phyloP scores from a whole-genome alignment of 2,329 filamentous ascomycete species.

The Fusarium chlamydosporum region DNA sequence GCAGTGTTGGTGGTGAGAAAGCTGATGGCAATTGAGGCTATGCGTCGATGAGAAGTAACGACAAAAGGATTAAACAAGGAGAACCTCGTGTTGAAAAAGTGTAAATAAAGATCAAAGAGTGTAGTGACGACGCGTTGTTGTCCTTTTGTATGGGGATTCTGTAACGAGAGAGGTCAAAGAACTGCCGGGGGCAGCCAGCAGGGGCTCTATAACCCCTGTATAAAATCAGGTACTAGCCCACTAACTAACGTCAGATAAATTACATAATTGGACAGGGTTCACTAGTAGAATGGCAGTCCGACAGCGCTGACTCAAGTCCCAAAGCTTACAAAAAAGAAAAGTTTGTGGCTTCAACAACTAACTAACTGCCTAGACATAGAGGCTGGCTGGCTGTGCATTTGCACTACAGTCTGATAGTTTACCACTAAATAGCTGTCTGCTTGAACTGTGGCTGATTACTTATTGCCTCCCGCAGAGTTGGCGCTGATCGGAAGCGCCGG shows the following conservation, averaged over 20 bases:
- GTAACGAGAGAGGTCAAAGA: conserved; percentile 13
- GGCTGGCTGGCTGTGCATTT: conserved; percentile 5
- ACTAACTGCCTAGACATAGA: too few species aligned
- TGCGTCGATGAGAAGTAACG: background rate
- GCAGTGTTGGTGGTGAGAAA: background rate
- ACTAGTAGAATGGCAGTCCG: background rate
- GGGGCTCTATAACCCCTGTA: conserved; percentile 24
- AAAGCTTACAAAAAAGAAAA: background rate
- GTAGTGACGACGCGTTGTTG: conserved; percentile 1
- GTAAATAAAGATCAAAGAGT: background rate
- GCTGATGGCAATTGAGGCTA: background rate
- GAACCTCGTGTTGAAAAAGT: background rate
- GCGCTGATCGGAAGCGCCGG: conserved; percentile 13
- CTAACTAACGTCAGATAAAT: conserved; percentile 30
- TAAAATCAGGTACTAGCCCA: conserved; percentile 27
- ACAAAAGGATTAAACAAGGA: background rate
- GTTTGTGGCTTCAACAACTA: background rate
- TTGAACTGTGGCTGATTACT: background rate
- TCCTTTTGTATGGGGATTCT: conserved; percentile 35
- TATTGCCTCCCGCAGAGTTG: background rate
- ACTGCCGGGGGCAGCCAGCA: conserved; percentile 21
- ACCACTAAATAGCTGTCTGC: background rate
- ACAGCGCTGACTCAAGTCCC: background rate
- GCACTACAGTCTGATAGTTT: background rate
- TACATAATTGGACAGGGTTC: conserved; percentile 16